Base-by-base conservation (phyloP, 495 filamentous ascomycete genomes). In the Tetracladium marchalianum region DNA sequence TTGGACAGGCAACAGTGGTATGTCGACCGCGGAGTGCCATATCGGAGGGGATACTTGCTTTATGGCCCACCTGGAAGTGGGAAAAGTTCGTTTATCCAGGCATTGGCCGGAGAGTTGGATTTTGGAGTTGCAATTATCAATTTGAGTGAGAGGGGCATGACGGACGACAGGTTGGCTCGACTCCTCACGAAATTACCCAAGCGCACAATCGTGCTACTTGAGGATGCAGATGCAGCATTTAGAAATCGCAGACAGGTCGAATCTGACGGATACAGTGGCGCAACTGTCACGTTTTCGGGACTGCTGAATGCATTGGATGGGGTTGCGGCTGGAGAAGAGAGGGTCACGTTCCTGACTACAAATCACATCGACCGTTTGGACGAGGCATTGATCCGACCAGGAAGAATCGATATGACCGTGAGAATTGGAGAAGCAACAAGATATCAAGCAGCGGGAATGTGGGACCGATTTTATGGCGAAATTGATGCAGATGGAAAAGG, bases 21-120 rank as follows among this genome's bases (percentile, higher is more conserved):
- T 54, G 75, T 89, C 22, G 87, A 96, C 57, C 82, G 92, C 6
- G 92, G 92, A 6, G 94, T 98, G 52, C 92, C 92, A 1, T 98
- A 97, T 51, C 80, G 92, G 31, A 73, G 92, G 16, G 92, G 92
- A 1, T 98, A 97, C 63, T 72, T 98, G 34, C 75, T 98, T 4
- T 90, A 95, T 58, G 92, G 92, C 0, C 90, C 90, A 2, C 93
- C 92, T 0, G 92, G 92, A 1, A 93, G 86, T 12, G 92, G 92
- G 16, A 98, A 98, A 64, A 95, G 82, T 53, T 93, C 86, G 1
- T 97, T 98, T 61, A 93, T 97, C 41, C 90, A 95, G 65, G 90
- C 93, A 2, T 67, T 98, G 24, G 92, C 92, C 1, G 93, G 89
- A 11, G 80, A 90, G 50, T 64, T 98, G 43, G 85, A 97, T 57